Percentiles rank a stretch among this genome's conserved stretches.
phyloP scores from a whole-genome alignment of 1,284 basidiomycete species.

The Puccinia coronata region DNA sequence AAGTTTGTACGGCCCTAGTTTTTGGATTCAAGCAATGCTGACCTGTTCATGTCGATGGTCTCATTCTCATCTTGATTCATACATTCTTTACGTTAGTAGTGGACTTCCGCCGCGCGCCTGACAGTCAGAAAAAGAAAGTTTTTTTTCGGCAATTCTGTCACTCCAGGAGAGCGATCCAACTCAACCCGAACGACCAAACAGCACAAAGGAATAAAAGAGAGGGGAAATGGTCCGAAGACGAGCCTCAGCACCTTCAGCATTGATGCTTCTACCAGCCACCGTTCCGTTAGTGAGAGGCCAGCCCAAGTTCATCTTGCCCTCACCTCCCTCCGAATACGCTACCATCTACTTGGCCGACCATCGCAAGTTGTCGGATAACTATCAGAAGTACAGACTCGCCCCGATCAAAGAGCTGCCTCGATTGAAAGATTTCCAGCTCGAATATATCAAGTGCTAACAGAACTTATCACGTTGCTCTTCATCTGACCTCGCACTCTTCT shows the following conservation, averaged over 20 bases:
- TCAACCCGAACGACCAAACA: not conserved
- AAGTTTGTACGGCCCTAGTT: too few species aligned
- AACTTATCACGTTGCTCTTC: too few species aligned
- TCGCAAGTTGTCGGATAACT: constrained; percentile 16
- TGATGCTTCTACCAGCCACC: constrained; percentile 28
- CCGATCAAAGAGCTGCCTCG: constrained; percentile 37
- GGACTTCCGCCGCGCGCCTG: too few species aligned
- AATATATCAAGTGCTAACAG: constrained; percentile 9
- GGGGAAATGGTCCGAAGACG: constrained; percentile 32
- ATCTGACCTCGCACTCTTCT: not conserved
- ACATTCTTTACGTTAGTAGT: too few species aligned
- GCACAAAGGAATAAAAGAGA: not conserved
- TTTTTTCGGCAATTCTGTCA: not conserved
- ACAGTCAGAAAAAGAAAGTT: too few species aligned
- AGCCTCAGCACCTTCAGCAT: constrained; percentile 39
- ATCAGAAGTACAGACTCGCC: constrained; percentile 9
- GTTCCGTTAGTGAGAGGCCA: constrained; percentile 32
- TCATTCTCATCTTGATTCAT: too few species aligned
- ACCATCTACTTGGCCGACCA: constrained; percentile 42
- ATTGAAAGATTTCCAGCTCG: constrained; percentile 26
- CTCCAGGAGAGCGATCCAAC: not conserved
- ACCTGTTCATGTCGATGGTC: too few species aligned
- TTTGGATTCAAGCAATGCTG: too few species aligned
- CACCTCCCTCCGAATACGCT: constrained; percentile 42
- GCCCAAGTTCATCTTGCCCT: constrained; percentile 42